phyloP scores from a whole-genome alignment of 2,329 filamentous ascomycete genomes.

The Aspergillus ochraceus region DNA sequence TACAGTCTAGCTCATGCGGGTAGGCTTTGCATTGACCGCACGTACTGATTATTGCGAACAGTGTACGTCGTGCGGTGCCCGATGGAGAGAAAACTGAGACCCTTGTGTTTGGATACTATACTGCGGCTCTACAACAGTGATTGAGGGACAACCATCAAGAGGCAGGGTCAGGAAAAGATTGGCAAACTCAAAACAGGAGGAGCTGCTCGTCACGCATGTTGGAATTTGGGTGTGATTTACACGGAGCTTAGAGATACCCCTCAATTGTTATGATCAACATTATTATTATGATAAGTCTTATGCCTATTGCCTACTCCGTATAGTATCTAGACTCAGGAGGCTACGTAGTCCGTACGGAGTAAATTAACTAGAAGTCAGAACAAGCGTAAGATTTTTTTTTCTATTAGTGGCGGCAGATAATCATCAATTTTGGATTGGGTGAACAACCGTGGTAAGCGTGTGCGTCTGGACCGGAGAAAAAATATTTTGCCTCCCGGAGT shows the following conservation, averaged over 20 bases:
- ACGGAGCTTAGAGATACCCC: slow-evolving; percentile 10
- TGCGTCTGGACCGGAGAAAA: neutral
- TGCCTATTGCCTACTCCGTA: neutral
- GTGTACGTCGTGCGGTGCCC: slow-evolving; percentile 48
- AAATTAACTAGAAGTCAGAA: slow-evolving; percentile 8
- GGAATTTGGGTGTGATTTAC: neutral
- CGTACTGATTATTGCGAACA: slow-evolving; percentile 28
- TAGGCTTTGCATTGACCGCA: slow-evolving; percentile 11
- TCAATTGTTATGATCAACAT: slow-evolving; percentile 5
- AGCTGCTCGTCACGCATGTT: neutral
- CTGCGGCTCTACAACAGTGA: neutral
- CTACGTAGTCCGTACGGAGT: neutral
- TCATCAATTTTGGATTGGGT: slow-evolving; percentile 14
- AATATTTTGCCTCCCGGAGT: slow-evolving; percentile 2
- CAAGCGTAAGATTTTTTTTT: slow-evolving; percentile 8
- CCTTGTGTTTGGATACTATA: neutral
- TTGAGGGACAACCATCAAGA: neutral
- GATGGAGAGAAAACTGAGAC: slow-evolving; percentile 51
- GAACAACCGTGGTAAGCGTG: slow-evolving; percentile 14
- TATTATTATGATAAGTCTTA: neutral
- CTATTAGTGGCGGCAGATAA: slow-evolving; percentile 13
- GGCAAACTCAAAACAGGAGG: neutral
- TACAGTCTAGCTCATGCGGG: slow-evolving; percentile 15
- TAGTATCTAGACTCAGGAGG: neutral
- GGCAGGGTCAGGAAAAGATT: neutral